These are phyloP conservation scores for Xylariaceae sp. DNA, from an alignment of 2,329 filamentous ascomycete genomes.

Conservation along the genomic window DNA sequence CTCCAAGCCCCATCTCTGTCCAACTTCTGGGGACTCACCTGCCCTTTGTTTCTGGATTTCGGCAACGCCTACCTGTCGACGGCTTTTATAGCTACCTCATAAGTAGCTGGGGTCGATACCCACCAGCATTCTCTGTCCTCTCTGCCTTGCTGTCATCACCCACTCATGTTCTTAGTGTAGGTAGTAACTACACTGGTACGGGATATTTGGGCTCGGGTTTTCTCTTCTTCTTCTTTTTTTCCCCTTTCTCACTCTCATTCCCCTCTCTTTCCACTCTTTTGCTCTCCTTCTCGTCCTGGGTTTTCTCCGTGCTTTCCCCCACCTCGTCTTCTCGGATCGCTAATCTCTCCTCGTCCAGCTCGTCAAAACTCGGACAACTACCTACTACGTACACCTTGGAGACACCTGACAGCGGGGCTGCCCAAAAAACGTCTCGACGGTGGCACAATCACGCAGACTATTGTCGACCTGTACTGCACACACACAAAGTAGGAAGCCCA, in stretches of 20 bases:
- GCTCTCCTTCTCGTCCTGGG: no score
- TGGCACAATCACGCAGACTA: conserved; percentile 19
- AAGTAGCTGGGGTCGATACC: not conserved
- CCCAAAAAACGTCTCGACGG: conserved; percentile 13
- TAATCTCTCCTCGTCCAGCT: not conserved
- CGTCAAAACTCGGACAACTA: not conserved
- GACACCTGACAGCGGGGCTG: conserved; percentile 8
- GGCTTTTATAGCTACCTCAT: not conserved
- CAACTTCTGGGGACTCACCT: not conserved
- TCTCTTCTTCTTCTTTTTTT: not conserved
- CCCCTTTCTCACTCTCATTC: not conserved
- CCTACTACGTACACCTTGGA: not conserved
- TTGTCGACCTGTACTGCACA: conserved; percentile 13
- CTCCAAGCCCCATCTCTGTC: not conserved
- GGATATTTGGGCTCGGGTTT: no score
- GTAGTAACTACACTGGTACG: no score
- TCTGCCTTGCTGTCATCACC: not conserved
- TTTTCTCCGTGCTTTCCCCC: no score
- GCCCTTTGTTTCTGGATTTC: not conserved
- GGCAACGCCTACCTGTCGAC: not conserved
- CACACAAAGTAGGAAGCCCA: conserved; percentile 1
- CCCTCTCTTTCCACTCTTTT: not conserved
- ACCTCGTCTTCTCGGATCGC: not conserved
- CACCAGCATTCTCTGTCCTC: not conserved
- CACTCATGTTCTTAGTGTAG: not conserved